Percentiles rank a stretch among this genome's conserved stretches.
Evolutionary conservation across 2,329 filamentous ascomycete species (phyloP).

Genomic region (Emericellopsis atlantica): DNA sequence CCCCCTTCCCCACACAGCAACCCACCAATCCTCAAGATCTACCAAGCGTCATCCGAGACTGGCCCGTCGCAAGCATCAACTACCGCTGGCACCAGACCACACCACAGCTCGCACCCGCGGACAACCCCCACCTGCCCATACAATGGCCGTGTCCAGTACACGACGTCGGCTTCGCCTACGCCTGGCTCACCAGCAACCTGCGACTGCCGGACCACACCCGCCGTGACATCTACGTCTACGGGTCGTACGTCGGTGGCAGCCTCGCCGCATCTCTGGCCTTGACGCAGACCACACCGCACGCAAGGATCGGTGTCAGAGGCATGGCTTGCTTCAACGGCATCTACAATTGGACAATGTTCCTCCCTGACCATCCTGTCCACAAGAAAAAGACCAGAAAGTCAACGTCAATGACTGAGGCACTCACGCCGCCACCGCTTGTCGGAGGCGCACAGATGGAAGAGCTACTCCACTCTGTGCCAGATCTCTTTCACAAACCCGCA

Average conservation of each 20-base stretch:
- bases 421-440: background rate
- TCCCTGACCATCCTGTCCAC: slow-evolving; percentile 38
- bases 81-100: slow-evolving; percentile 38
- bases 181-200: slow-evolving; percentile 35
- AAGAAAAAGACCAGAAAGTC: slow-evolving; percentile 6
- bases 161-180: slow-evolving; percentile 40
- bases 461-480: slow-evolving; percentile 14
- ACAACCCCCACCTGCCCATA: slow-evolving; percentile 10
- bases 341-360: slow-evolving; percentile 52
- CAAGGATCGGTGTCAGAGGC: slow-evolving; percentile 34
- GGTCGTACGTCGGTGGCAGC: slow-evolving; percentile 44
- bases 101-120: slow-evolving; percentile 2
- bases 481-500: slow-evolving; percentile 33
- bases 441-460: background rate
- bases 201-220: slow-evolving; percentile 18
- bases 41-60: slow-evolving; percentile 26
- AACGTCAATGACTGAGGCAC: slow-evolving; percentile 7
- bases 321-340: slow-evolving; percentile 46
- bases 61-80: slow-evolving; percentile 41
- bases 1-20: slow-evolving; percentile 26
- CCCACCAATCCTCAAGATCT: slow-evolving; percentile 10
- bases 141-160: slow-evolving; percentile 46
- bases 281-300: slow-evolving; percentile 35
- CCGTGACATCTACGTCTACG: slow-evolving; percentile 33
- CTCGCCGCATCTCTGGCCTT: slow-evolving; percentile 44